A percentile compares a stretch with the other conserved stretches of the same genome.
These are phyloP conservation scores for Sherardia arvensis DNA, from an alignment of 257 asterid species.

Conservation along the genomic window DNA sequence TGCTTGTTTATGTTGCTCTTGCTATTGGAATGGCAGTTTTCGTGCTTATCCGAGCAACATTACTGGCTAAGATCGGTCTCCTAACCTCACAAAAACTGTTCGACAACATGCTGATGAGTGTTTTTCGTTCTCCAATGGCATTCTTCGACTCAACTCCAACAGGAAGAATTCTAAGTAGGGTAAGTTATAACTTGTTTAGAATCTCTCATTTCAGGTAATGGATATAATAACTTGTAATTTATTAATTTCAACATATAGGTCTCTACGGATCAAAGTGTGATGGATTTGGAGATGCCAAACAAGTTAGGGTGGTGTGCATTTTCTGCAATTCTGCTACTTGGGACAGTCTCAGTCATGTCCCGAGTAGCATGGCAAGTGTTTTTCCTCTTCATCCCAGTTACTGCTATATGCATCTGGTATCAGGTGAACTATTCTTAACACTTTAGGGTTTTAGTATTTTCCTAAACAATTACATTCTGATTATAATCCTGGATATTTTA, in stretches of 20 bases:
- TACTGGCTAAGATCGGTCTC: conserved; percentile 59
- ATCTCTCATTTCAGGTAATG: conserved; percentile 3
- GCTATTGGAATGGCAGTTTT: conserved; percentile 67
- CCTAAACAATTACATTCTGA: too few relatives aligned
- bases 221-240: too few relatives aligned
- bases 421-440: conserved; percentile 40
- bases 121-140: conserved; percentile 78
- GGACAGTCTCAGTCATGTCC: conserved; percentile 87
- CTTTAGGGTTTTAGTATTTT: too few relatives aligned
- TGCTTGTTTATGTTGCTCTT: conserved; percentile 56
- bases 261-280: conserved; percentile 80
- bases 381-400: conserved; percentile 84
- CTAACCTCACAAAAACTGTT: conserved; percentile 71
- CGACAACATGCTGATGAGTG: conserved; percentile 59
- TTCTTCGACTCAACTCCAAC: conserved; percentile 94
- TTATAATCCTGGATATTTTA: too few relatives aligned
- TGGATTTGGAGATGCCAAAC: conserved; percentile 88
- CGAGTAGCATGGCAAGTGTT: conserved; percentile 98
- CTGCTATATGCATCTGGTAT: conserved; percentile 82
- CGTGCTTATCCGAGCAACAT: conserved; percentile 59
- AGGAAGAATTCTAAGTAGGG: conserved; percentile 82
- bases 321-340: conserved; percentile 77
- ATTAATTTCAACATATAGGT: conserved; percentile 19
- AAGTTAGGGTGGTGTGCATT: conserved; percentile 89
- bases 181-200: background rate